Conservation (phyloP, 2,329 filamentous ascomycete genomes). For the Coniochaeta sp. region DNA sequence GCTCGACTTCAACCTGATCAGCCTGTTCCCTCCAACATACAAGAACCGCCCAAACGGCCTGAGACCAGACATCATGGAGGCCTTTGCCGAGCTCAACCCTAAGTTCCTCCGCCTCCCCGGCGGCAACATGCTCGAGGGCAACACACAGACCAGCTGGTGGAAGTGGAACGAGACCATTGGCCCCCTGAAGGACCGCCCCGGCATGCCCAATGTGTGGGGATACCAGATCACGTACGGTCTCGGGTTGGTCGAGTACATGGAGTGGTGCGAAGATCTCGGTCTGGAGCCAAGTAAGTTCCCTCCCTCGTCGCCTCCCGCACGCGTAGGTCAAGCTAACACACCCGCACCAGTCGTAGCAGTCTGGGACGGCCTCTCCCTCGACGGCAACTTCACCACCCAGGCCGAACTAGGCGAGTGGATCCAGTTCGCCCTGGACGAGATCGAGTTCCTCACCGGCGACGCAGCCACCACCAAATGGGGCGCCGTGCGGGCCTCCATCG, state of each 20-base stretch:
- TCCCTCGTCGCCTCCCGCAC: background rate
- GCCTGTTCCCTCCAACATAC: conserved; percentile 53
- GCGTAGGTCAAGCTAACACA: conserved; percentile 12
- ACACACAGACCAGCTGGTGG: conserved; percentile 34
- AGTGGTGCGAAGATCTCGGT: conserved; percentile 53
- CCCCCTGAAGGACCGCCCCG: conserved; percentile 45
- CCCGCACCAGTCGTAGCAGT: conserved; percentile 40
- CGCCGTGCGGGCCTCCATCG: conserved; percentile 46
- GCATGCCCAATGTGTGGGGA: conserved; percentile 48
- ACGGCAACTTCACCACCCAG: conserved; percentile 41
- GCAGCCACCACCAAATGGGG: conserved; percentile 44
- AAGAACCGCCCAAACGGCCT: conserved; percentile 51
- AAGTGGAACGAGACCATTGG: conserved; percentile 48
- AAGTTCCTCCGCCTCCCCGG: conserved; percentile 58
- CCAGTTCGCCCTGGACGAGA: conserved; percentile 52
- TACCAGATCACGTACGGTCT: conserved; percentile 57
- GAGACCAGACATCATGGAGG: conserved; percentile 44
- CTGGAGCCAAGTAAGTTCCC: conserved; percentile 36
- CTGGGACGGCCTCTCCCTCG: conserved; percentile 48
- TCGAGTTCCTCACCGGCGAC: conserved; percentile 55
- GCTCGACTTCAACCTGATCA: conserved; percentile 51
- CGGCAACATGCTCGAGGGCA: conserved; percentile 52
- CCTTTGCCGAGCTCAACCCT: conserved; percentile 42
- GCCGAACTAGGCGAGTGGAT: conserved; percentile 47
- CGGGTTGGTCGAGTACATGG: conserved; percentile 54